Percentiles rank a stretch among this genome's conserved stretches.
These are phyloP conservation scores for Yarrowia keelungensis DNA, from an alignment of 805 yeast species.

Conservation along the genomic window DNA sequence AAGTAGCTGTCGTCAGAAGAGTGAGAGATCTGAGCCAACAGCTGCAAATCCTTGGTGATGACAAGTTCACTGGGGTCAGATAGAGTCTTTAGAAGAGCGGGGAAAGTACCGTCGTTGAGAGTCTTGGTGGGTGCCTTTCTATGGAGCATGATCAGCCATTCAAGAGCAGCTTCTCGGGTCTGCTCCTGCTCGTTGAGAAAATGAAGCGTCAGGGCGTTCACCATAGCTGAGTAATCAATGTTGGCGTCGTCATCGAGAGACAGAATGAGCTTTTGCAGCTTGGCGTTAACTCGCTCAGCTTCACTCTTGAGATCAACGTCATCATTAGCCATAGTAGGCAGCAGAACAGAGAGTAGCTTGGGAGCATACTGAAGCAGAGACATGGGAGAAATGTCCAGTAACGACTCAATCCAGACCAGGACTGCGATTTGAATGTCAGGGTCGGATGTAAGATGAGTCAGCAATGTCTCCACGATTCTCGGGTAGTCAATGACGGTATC, in stretches of 20 bases:
- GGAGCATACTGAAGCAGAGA: conserved; percentile 79
- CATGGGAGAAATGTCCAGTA: conserved; percentile 74
- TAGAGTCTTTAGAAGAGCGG: conserved; percentile 76
- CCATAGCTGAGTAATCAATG: conserved; percentile 64
- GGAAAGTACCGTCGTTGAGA: conserved; percentile 67
- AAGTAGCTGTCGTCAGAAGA: conserved; percentile 79
- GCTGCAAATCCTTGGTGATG: conserved; percentile 71
- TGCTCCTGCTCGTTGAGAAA: conserved; percentile 77
- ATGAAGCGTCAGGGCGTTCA: conserved; percentile 75
- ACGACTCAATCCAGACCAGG: conserved; percentile 78
- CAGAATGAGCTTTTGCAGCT: conserved; percentile 61
- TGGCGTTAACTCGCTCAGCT: conserved; percentile 64
- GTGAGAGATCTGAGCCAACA: conserved; percentile 73
- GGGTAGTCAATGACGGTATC: conserved; percentile 83
- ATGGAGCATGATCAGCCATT: conserved; percentile 88
- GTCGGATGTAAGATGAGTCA: conserved; percentile 77
- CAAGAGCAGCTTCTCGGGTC: conserved; percentile 81
- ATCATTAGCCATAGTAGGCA: conserved; percentile 66
- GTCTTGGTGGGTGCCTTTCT: conserved; percentile 67
- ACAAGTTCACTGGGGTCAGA: conserved; percentile 80
- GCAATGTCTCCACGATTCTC: conserved; percentile 77
- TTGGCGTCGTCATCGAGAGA: conserved; percentile 50
- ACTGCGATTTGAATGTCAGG: conserved; percentile 80
- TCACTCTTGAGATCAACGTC: conserved; percentile 58
- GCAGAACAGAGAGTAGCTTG: conserved; percentile 70